These are phyloP conservation scores for Suhomyces bribrorum DNA, from an alignment of 1,139 yeast genomes.

Conservation along the genomic window DNA sequence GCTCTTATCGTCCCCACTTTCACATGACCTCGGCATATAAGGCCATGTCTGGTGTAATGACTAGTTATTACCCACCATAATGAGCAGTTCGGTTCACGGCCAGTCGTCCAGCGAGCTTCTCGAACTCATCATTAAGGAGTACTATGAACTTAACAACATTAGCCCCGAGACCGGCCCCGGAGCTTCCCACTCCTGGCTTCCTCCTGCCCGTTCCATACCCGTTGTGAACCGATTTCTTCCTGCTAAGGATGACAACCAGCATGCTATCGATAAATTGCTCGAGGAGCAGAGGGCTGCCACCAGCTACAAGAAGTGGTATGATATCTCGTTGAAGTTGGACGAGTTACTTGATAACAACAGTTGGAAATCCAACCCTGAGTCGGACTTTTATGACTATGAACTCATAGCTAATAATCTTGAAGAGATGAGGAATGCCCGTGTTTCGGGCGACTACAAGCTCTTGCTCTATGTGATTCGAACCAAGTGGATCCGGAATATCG, in stretches of 20 bases:
- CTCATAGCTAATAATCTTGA: slow-evolving; percentile 54
- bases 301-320: slow-evolving; percentile 72
- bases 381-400: slow-evolving; percentile 70
- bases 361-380: slow-evolving; percentile 69
- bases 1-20: neutral
- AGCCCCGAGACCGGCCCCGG: neutral
- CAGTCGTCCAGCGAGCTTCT: slow-evolving; percentile 5
- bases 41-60: neutral
- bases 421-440: slow-evolving; percentile 65
- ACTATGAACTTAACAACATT: neutral
- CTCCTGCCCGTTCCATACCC: slow-evolving; percentile 24
- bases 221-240: slow-evolving; percentile 31
- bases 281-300: slow-evolving; percentile 59
- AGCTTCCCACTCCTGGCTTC: neutral
- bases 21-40: neutral
- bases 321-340: slow-evolving; percentile 64
- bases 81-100: neutral
- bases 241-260: slow-evolving; percentile 28
- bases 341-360: slow-evolving; percentile 57
- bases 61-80: neutral
- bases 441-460: slow-evolving; percentile 54
- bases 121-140: slow-evolving; percentile 8
- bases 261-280: slow-evolving; percentile 32
- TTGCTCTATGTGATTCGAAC: slow-evolving; percentile 78
- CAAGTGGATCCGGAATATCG: slow-evolving; percentile 81